These are phyloP conservation scores for Agrocybe chaxingu DNA, from an alignment of 768 basidiomycete genomes.

Conservation along the genomic window DNA sequence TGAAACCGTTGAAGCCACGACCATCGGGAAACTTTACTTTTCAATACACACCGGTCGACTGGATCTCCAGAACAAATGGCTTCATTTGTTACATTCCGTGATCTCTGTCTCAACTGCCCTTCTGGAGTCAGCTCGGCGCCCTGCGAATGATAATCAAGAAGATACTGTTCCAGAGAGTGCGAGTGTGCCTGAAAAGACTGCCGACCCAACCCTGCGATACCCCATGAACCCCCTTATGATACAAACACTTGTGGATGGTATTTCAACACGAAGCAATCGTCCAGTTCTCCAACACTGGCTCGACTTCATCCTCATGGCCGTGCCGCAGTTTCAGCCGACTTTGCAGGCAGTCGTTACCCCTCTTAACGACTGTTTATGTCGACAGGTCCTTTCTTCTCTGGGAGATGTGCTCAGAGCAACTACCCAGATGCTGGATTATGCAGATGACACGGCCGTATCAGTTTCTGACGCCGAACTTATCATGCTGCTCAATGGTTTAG, in stretches of 20 bases:
- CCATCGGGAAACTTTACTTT: conserved; percentile 74
- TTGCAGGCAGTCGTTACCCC: conserved; percentile 67
- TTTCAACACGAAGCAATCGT: conserved; percentile 64
- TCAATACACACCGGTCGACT: conserved; percentile 67
- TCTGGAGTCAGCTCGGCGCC: conserved; percentile 26
- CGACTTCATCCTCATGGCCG: conserved; percentile 90
- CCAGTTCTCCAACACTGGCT: conserved; percentile 93
- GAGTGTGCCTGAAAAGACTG: conserved; percentile 27
- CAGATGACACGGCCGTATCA: conserved; percentile 41
- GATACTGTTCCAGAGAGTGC: conserved; percentile 29
- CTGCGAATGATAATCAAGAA: conserved; percentile 17
- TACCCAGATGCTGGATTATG: conserved; percentile 28
- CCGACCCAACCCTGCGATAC: conserved; percentile 33
- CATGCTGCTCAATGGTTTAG: conserved; percentile 81
- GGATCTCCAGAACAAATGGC: conserved; percentile 89
- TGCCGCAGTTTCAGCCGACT: conserved; percentile 78
- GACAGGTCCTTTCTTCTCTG: conserved; percentile 59
- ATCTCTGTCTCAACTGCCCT: conserved; percentile 59
- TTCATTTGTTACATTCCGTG: conserved; percentile 86
- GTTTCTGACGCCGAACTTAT: conserved; percentile 80
- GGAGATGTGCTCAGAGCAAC: conserved; percentile 50
- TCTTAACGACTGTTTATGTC: conserved; percentile 76
- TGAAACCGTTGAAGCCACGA: conserved; percentile 62
- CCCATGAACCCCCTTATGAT: conserved; percentile 69
- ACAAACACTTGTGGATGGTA: conserved; percentile 79